Percentiles rank a stretch among this genome's conserved stretches.
These are phyloP conservation scores for Aspergillus sergii DNA, from an alignment of 2,329 filamentous ascomycete species.

Conservation along the genomic window DNA sequence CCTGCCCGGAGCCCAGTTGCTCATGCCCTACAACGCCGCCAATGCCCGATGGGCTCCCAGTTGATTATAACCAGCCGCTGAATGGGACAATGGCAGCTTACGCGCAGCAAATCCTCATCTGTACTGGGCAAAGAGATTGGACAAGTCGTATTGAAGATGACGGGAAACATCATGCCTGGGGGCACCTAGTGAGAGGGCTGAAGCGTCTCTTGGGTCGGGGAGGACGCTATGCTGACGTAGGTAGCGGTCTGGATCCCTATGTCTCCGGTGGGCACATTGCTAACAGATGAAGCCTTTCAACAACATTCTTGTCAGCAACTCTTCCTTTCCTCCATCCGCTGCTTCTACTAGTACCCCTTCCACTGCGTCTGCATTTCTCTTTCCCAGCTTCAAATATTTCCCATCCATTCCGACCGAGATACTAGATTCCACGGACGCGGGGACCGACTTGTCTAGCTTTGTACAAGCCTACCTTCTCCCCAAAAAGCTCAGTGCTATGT, in stretches of 20 bases:
- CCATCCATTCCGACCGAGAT: conserved; percentile 68
- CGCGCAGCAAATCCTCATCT: conserved; percentile 79
- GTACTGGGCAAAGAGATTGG: conserved; percentile 81
- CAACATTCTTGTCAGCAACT: conserved; percentile 74
- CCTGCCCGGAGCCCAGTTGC: conserved; percentile 77
- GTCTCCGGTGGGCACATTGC: not conserved
- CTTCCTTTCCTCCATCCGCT: conserved; percentile 68
- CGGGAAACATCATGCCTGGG: conserved; percentile 53
- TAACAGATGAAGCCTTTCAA: conserved; percentile 70
- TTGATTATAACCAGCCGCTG: conserved; percentile 71
- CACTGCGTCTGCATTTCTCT: conserved; percentile 67
- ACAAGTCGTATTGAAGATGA: conserved; percentile 82
- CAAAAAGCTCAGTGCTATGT: conserved; percentile 34
- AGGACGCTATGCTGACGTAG: conserved; percentile 65
- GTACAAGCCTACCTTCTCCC: conserved; percentile 46
- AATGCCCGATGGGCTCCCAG: conserved; percentile 68
- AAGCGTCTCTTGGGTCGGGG: conserved; percentile 68
- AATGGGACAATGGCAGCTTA: conserved; percentile 79
- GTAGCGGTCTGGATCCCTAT: conserved; percentile 12
- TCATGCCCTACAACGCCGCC: conserved; percentile 72
- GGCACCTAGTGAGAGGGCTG: conserved; percentile 63
- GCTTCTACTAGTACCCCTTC: conserved; percentile 21
- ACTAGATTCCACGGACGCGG: conserved; percentile 40
- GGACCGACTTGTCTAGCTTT: conserved; percentile 47
- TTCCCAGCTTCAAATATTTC: conserved; percentile 83